Evolutionary conservation across 2,329 filamentous ascomycete species (phyloP).

Genomic region (Colletotrichum viniferum): DNA sequence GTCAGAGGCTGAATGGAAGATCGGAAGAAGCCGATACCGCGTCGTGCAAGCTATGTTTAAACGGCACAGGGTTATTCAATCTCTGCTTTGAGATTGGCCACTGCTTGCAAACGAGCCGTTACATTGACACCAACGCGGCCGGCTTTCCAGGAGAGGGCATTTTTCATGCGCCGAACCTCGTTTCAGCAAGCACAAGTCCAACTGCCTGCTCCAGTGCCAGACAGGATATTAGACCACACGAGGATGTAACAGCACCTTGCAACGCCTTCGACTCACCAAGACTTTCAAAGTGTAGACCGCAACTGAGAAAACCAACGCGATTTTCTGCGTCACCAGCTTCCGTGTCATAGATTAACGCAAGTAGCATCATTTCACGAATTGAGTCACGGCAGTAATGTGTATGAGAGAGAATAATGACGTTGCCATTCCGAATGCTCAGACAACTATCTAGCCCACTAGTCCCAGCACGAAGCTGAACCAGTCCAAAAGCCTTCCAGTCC

Average conservation of each 20-base stretch:
- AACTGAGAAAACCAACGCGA: background rate
- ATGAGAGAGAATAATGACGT: constrained; percentile 17
- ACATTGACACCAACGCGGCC: background rate
- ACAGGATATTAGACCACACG: background rate
- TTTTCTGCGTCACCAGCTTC: background rate
- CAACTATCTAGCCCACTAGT: constrained; percentile 15
- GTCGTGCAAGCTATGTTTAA: background rate
- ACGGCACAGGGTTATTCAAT: background rate
- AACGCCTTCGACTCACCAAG: background rate
- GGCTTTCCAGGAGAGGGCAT: background rate
- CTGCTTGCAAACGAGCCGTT: background rate
- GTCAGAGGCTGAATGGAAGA: background rate
- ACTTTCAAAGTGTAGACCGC: background rate
- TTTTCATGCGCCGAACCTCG: background rate
- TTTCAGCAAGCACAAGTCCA: background rate
- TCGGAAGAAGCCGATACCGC: background rate
- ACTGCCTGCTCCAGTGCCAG: background rate
- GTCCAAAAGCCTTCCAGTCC: constrained; percentile 12
- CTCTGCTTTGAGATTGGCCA: background rate
- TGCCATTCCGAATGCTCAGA: constrained; percentile 15
- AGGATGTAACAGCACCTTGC: background rate
- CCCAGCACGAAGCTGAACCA: background rate
- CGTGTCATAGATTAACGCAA: background rate
- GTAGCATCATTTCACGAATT: background rate
- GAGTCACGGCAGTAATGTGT: background rate